Percentiles rank a stretch among this genome's conserved stretches.
Conservation (phyloP, 352 stramenopile genomes). For the Phytopythium vexans region DNA sequence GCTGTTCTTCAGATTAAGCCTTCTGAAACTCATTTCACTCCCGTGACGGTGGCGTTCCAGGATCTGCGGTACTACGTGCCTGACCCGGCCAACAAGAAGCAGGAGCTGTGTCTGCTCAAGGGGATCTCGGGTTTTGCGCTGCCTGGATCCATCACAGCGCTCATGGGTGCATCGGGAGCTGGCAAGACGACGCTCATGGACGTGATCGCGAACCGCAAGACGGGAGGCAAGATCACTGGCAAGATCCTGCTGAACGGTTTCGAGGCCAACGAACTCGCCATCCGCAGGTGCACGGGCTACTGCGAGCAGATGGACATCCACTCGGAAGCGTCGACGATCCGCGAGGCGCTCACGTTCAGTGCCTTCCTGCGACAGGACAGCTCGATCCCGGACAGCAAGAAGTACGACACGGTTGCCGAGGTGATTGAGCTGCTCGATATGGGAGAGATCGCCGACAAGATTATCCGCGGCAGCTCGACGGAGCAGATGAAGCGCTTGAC, state of each 20-base stretch:
- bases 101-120: constrained; percentile 15
- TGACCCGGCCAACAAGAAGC: constrained; percentile 14
- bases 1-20: constrained; percentile 10
- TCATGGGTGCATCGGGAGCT: constrained; percentile 51
- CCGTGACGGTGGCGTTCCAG: constrained; percentile 17
- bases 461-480: constrained; percentile 21
- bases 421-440: constrained; percentile 72
- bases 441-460: constrained; percentile 42
- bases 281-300: constrained; percentile 43
- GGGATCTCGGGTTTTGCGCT: constrained; percentile 16
- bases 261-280: too few species aligned
- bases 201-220: constrained; percentile 89
- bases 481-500: constrained; percentile 39
- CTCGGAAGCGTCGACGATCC: constrained; percentile 79
- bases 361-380: constrained; percentile 54
- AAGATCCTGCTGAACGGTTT: constrained; percentile 14
- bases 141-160: constrained; percentile 28
- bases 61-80: constrained; percentile 18
- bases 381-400: constrained; percentile 27
- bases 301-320: constrained; percentile 85
- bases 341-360: constrained; percentile 85
- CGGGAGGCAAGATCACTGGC: too few species aligned
- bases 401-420: constrained; percentile 60
- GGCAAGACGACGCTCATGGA: constrained; percentile 90
- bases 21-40: constrained; percentile 10